A percentile compares a stretch with the other conserved stretches of the same genome.
Evolutionary conservation across 2,329 filamentous ascomycete species (phyloP).

Genomic region (Penicillium sp.): DNA sequence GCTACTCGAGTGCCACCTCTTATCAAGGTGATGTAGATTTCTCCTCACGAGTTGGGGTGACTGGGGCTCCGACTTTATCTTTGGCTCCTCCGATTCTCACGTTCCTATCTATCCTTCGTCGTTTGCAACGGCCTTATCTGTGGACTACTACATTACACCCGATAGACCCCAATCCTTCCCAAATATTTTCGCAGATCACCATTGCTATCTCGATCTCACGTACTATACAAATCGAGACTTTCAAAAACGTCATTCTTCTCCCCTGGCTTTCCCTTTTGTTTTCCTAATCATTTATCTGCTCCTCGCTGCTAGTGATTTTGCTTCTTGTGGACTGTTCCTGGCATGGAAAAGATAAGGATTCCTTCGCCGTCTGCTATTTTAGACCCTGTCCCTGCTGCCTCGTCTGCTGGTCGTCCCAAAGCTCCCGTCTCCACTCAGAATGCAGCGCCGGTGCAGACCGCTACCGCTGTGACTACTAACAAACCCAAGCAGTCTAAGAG

Average conservation of each 20-base stretch:
- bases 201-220: background rate
- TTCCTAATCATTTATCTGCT: background rate
- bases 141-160: constrained; percentile 8
- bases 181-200: background rate
- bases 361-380: constrained; percentile 63
- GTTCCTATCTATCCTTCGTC: constrained; percentile 21
- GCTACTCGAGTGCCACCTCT: constrained; percentile 25
- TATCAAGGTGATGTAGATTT: constrained; percentile 28
- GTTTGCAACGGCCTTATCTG: constrained; percentile 24
- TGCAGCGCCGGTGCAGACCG: constrained; percentile 20
- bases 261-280: background rate
- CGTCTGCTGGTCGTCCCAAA: constrained; percentile 33
- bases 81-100: constrained; percentile 17
- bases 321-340: constrained; percentile 26
- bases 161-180: constrained; percentile 3
- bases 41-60: constrained; percentile 27
- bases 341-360: constrained; percentile 65
- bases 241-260: constrained; percentile 1
- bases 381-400: constrained; percentile 38
- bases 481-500: constrained; percentile 77
- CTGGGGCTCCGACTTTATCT: constrained; percentile 28
- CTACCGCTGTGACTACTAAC: constrained; percentile 27
- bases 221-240: background rate
- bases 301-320: constrained; percentile 9
- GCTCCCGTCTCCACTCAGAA: constrained; percentile 33